Percentiles rank a stretch among this genome's conserved stretches.
These are phyloP conservation scores for Hordeum pubiflorum DNA, from an alignment of 202 grass and related monocot genomes.

Conservation along the genomic window DNA sequence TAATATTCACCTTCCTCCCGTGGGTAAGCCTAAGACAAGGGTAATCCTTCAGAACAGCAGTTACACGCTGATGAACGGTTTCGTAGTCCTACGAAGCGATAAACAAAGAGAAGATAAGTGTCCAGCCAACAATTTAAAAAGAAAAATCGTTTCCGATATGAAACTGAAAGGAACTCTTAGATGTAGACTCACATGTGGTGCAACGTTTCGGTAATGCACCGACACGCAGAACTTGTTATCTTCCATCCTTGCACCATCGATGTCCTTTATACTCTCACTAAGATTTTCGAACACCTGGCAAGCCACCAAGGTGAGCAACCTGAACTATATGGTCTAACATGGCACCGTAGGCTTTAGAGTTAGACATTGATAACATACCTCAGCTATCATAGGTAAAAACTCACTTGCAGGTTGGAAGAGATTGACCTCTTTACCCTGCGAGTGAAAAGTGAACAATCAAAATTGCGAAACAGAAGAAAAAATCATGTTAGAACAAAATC, in stretches of 20 bases:
- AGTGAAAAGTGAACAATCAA: background rate
- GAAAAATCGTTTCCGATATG: background rate
- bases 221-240: slow-evolving; percentile 94
- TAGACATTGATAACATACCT: slow-evolving; percentile 37
- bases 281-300: slow-evolving; percentile 78
- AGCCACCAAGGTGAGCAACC: slow-evolving; percentile 5
- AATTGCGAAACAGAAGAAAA: background rate
- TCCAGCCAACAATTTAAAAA: background rate
- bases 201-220: slow-evolving; percentile 86
- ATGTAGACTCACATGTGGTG: slow-evolving; percentile 43
- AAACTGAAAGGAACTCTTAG: slow-evolving; percentile 4
- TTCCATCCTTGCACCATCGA: slow-evolving; percentile 71
- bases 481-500: background rate
- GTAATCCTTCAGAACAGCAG: slow-evolving; percentile 56
- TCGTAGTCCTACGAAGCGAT: slow-evolving; percentile 44
- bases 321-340: slow-evolving; percentile 16
- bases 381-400: slow-evolving; percentile 82
- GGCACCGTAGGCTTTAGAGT: slow-evolving; percentile 6
- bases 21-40: slow-evolving; percentile 71
- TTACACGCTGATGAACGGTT: slow-evolving; percentile 61
- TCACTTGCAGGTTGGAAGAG: slow-evolving; percentile 94
- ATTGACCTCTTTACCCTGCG: slow-evolving; percentile 72
- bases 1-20: slow-evolving; percentile 66
- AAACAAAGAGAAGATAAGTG: slow-evolving; percentile 2
- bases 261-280: slow-evolving; percentile 53